Evolutionary conservation across 257 asterid genomes (phyloP).

Genomic region (Nicotiana otophora): DNA sequence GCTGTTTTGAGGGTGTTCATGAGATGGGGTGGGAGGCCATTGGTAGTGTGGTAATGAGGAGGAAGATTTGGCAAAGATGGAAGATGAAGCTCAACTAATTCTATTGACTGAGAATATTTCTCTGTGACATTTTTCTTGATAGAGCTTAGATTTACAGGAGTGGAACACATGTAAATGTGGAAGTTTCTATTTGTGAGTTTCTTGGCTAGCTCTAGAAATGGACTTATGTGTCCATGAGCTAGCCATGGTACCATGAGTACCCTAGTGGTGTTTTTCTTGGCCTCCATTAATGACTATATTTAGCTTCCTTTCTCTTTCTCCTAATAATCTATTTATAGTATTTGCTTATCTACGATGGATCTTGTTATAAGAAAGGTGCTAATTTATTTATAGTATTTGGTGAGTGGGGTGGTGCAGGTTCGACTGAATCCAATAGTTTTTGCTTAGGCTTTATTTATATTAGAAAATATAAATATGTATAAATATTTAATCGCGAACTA

Average conservation of each 20-base stretch:
- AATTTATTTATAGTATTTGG: neutral
- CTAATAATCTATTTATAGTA: no score
- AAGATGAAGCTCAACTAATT: constrained; percentile 31
- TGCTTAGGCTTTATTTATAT: no score
- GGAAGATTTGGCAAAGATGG: constrained; percentile 27
- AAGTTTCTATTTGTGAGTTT: constrained; percentile 26
- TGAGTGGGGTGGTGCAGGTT: no score
- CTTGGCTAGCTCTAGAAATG: constrained; percentile 31
- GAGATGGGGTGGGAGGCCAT: constrained; percentile 45
- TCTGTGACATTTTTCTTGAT: constrained; percentile 22
- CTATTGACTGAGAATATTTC: constrained; percentile 18
- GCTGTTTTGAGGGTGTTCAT: constrained; percentile 34
- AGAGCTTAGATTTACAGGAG: constrained; percentile 37
- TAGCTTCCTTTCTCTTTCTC: no score
- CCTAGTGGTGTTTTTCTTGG: neutral
- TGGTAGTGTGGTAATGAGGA: constrained; percentile 42
- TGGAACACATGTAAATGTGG: constrained; percentile 38
- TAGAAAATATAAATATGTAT: no score
- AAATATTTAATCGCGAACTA: no score
- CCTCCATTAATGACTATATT: neutral
- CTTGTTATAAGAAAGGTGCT: neutral
- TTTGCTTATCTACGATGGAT: no score
- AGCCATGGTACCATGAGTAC: constrained; percentile 7
- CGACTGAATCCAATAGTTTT: no score
- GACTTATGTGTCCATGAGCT: constrained; percentile 15